phyloP scores from a whole-genome alignment of 192 early-diverging fungal genomes.

The Phycomyces blakesleeanus region DNA sequence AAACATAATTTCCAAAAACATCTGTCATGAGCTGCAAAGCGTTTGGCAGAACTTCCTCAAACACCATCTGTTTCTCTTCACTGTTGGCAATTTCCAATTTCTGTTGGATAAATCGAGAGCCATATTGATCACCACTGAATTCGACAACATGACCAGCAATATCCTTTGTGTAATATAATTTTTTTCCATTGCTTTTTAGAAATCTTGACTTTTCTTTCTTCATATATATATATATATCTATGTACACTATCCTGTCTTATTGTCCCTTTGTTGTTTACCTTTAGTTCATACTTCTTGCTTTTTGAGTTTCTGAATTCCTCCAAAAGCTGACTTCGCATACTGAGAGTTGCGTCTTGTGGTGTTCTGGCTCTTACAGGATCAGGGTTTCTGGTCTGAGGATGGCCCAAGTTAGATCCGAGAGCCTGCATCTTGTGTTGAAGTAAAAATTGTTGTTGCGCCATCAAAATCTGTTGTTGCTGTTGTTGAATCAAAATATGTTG shows the following conservation, averaged over 20 bases:
- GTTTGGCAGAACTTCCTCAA: slow-evolving; percentile 91
- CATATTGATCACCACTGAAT: slow-evolving; percentile 98
- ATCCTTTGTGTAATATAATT: too few species aligned
- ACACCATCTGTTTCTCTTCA: slow-evolving; percentile 96
- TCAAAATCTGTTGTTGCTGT: slow-evolving; percentile 38
- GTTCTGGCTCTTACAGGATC: slow-evolving; percentile 6
- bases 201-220: too few species aligned
- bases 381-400: slow-evolving; percentile 17
- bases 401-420: slow-evolving; percentile 18
- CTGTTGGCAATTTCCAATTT: slow-evolving; percentile 89
- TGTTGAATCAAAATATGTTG: slow-evolving; percentile 48
- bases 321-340: slow-evolving; percentile 6
- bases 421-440: slow-evolving; percentile 1
- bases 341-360: slow-evolving; percentile 1
- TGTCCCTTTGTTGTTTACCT: too few species aligned
- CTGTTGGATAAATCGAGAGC: slow-evolving; percentile 98
- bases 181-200: too few species aligned
- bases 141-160: slow-evolving; percentile 93
- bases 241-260: too few species aligned
- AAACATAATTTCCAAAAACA: slow-evolving; percentile 99
- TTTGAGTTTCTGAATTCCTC: slow-evolving; percentile 21
- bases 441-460: slow-evolving; percentile 19
- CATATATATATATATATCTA: too few species aligned
- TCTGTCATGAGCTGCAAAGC: slow-evolving; percentile 96
- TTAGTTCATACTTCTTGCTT: slow-evolving; percentile 18